Conservation (phyloP, 164 flowering plant species). For the Nymphaea colorata region DNA sequence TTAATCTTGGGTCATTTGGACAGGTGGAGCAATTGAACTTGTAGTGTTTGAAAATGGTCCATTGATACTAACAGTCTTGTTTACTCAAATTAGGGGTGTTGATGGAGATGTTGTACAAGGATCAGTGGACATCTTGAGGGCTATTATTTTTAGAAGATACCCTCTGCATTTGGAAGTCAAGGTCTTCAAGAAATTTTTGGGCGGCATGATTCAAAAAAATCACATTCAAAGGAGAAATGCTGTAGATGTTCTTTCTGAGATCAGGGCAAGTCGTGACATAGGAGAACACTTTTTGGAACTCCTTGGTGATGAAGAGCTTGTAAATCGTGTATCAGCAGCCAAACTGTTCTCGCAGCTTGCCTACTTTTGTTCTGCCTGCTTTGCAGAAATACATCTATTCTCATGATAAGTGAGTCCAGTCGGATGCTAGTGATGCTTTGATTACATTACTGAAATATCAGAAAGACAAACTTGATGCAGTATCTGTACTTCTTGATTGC, state of each 20-base stretch:
- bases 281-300: constrained; percentile 37
- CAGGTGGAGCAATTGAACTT: constrained; percentile 36
- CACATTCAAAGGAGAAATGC: constrained; percentile 51
- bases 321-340: constrained; percentile 32
- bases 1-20: constrained; percentile 67
- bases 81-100: constrained; percentile 47
- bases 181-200: constrained; percentile 48
- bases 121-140: constrained; percentile 49
- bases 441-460: constrained; percentile 41
- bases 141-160: constrained; percentile 27
- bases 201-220: constrained; percentile 28
- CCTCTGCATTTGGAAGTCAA: constrained; percentile 19
- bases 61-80: constrained; percentile 32
- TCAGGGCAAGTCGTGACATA: constrained; percentile 55
- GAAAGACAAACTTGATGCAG: constrained; percentile 34
- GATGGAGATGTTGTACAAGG: constrained; percentile 57
- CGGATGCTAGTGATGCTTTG: constrained; percentile 33
- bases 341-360: constrained; percentile 47
- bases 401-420: constrained; percentile 19
- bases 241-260: constrained; percentile 48
- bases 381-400: constrained; percentile 33
- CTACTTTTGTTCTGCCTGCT: constrained; percentile 49
- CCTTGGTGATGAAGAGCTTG: constrained; percentile 46
- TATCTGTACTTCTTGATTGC: constrained; percentile 55
- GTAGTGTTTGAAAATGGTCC: constrained; percentile 35